A percentile compares a stretch with the other conserved stretches of the same genome.
phyloP scores from a whole-genome alignment of 164 flowering plant species.

The Akebia trifoliata region DNA sequence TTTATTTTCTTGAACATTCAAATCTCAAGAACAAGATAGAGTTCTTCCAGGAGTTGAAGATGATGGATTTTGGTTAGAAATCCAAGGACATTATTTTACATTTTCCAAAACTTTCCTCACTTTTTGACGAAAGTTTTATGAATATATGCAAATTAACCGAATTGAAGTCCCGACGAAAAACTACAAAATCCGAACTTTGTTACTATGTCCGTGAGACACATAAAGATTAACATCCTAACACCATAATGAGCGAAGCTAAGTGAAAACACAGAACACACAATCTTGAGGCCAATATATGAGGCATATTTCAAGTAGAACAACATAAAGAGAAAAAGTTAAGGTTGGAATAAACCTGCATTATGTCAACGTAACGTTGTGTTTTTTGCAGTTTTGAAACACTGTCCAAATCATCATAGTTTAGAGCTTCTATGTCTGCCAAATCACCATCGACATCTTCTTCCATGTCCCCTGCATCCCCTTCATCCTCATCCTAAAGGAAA shows the following conservation, averaged over 20 bases:
- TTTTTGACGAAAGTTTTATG: too few relatives aligned
- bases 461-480: constrained; percentile 51
- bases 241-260: background rate
- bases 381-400: constrained; percentile 88
- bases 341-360: constrained; percentile 58
- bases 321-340: background rate
- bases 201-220: too few relatives aligned
- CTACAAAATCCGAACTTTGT: too few relatives aligned
- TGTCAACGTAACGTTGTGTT: constrained; percentile 70
- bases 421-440: constrained; percentile 6
- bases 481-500: constrained; percentile 52
- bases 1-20: too few relatives aligned
- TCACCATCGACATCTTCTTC: constrained; percentile 47
- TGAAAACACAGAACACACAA: background rate
- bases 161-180: too few relatives aligned
- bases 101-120: too few relatives aligned
- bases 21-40: too few relatives aligned
- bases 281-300: background rate
- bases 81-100: too few relatives aligned
- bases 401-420: constrained; percentile 38
- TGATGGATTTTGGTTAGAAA: too few relatives aligned
- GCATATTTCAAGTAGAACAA: background rate
- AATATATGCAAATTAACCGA: too few relatives aligned
- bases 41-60: too few relatives aligned
- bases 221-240: too few relatives aligned